phyloP scores from a whole-genome alignment of 257 asterid genomes.

The Coffea canephora region DNA sequence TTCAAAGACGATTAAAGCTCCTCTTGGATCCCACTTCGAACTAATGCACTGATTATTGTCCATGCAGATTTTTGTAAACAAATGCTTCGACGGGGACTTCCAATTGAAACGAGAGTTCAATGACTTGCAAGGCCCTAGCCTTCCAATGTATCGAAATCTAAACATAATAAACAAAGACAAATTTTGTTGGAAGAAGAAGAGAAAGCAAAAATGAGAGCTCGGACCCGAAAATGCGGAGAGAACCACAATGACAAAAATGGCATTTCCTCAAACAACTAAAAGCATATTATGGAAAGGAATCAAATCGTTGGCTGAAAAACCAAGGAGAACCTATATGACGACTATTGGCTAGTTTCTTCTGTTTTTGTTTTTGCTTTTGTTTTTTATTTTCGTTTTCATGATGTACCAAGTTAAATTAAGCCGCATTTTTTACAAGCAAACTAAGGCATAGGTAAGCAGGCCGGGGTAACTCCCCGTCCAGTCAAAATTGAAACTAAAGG shows the following conservation, averaged over 20 bases:
- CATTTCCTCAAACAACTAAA: not conserved
- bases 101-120: conserved; percentile 27
- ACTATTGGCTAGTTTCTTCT: no score
- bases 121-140: conserved; percentile 24
- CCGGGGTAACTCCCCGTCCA: no score
- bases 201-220: not conserved
- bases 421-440: no score
- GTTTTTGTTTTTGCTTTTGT: no score
- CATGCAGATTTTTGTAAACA: conserved; percentile 57
- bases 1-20: not conserved
- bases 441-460: no score
- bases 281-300: not conserved
- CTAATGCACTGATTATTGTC: conserved; percentile 33
- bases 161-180: not conserved
- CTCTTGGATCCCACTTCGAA: not conserved
- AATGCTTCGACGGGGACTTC: conserved; percentile 46
- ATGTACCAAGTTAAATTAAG: no score
- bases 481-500: no score
- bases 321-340: no score
- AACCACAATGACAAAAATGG: not conserved
- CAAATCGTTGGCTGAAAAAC: no score
- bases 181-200: not conserved
- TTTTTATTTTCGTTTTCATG: no score
- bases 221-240: not conserved
- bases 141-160: conserved; percentile 37